These are phyloP conservation scores for Monosporascus sp. DNA, from an alignment of 2,329 filamentous ascomycete genomes.

Conservation along the genomic window DNA sequence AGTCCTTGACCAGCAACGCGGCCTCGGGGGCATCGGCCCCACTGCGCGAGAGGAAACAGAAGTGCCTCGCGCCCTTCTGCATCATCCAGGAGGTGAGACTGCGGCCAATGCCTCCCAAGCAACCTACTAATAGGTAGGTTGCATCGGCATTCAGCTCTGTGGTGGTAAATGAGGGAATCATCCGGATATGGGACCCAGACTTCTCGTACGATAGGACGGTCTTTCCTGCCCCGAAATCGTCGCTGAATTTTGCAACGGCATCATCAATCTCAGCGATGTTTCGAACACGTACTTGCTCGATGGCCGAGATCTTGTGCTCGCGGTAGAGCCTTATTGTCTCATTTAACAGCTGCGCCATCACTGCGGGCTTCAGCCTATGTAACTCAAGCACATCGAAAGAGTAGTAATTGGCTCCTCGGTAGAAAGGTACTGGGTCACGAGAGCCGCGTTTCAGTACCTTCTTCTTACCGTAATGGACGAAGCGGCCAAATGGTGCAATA, in stretches of 20 bases:
- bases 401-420: conserved; percentile 19
- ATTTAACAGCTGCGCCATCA: too few species aligned
- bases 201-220: conserved; percentile 8
- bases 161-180: conserved; percentile 1
- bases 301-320: too few species aligned
- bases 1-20: conserved; percentile 6
- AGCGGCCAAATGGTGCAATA: neutral
- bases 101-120: conserved; percentile 30
- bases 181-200: conserved; percentile 9
- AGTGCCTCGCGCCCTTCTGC: conserved; percentile 15
- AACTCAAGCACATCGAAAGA: conserved; percentile 17
- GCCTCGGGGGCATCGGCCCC: conserved; percentile 22
- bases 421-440: conserved; percentile 15
- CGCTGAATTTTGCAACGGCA: conserved; percentile 13
- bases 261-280: conserved; percentile 12
- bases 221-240: conserved; percentile 9
- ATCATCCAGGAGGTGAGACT: conserved; percentile 16
- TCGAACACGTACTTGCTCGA: too few species aligned
- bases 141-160: conserved; percentile 8
- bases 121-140: conserved; percentile 30
- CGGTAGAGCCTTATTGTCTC: too few species aligned
- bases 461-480: neutral
- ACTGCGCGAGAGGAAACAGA: conserved; percentile 28
- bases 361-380: too few species aligned
- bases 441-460: conserved; percentile 10